Conservation (phyloP, 805 yeast genomes). For the Teunomyces barrocoloradensis region DNA sequence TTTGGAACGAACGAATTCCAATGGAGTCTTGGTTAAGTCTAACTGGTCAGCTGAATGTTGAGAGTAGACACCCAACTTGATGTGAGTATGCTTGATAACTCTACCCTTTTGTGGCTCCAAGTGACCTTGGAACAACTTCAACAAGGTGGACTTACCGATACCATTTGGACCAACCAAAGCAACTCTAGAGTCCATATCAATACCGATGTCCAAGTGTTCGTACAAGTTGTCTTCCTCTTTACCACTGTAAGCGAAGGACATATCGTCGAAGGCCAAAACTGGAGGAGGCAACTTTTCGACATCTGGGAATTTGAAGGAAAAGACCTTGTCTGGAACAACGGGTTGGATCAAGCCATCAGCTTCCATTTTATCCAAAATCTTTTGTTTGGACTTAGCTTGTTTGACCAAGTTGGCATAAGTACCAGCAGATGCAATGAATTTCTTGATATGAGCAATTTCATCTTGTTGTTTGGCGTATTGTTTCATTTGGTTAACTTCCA, state of each 20-base stretch:
- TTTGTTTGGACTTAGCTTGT: conserved; percentile 99
- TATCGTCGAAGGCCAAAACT: conserved; percentile 93
- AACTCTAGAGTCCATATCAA: conserved; percentile 98
- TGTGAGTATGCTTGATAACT: conserved; percentile 95
- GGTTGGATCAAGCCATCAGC: conserved; percentile 96
- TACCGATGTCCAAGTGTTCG: conserved; percentile 91
- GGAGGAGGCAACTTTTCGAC: conserved; percentile 99
- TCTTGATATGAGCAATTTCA: conserved; percentile 96
- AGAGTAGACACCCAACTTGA: conserved; percentile 97
- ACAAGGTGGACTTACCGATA: conserved; percentile 95
- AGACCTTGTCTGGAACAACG: conserved; percentile 89
- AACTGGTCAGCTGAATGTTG: conserved; percentile 99
- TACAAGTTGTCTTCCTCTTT: conserved; percentile 82
- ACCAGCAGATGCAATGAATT: conserved; percentile 99
- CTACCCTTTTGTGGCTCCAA: conserved; percentile 89
- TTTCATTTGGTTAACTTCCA: conserved; percentile 97
- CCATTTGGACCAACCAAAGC: conserved; percentile 99
- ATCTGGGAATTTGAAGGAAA: conserved; percentile 89
- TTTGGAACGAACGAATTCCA: conserved; percentile 95
- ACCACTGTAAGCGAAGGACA: conserved; percentile 88
- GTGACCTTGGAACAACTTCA: conserved; percentile 95
- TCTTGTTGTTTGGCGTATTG: conserved; percentile 97
- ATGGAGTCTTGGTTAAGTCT: conserved; percentile 90
- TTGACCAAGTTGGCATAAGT: conserved; percentile 97
- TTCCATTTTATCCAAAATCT: conserved; percentile 99